These are phyloP conservation scores for Candida glucosophila DNA, from an alignment of 1,139 yeast species.

Conservation along the genomic window DNA sequence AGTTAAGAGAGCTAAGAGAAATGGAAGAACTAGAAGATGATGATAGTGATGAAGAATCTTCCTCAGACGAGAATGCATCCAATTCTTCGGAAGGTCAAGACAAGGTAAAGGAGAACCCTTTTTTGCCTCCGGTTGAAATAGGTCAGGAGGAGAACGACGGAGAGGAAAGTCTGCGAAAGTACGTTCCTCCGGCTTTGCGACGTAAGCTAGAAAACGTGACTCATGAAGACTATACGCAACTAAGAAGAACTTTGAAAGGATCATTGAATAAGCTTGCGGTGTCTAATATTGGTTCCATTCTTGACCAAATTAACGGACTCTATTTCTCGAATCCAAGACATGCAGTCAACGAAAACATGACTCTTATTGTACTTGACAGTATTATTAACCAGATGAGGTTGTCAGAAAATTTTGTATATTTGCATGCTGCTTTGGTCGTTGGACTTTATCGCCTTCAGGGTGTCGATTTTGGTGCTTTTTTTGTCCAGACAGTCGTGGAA, in stretches of 20 bases:
- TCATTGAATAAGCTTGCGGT: slow-evolving; percentile 82
- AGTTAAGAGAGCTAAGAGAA: slow-evolving; percentile 1
- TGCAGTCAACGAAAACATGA: slow-evolving; percentile 60
- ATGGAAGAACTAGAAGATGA: slow-evolving; percentile 14
- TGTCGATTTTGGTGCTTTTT: slow-evolving; percentile 82
- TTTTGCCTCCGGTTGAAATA: slow-evolving; percentile 57
- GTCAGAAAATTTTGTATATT: slow-evolving; percentile 68
- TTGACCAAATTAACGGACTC: slow-evolving; percentile 56
- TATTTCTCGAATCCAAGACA: slow-evolving; percentile 69
- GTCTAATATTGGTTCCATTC: slow-evolving; percentile 64
- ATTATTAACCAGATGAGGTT: slow-evolving; percentile 57
- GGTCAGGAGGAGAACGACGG: slow-evolving; percentile 5
- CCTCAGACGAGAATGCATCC: slow-evolving; percentile 26
- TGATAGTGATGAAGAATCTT: slow-evolving; percentile 22
- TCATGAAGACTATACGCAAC: slow-evolving; percentile 40
- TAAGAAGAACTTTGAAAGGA: slow-evolving; percentile 64
- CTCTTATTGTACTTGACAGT: slow-evolving; percentile 56
- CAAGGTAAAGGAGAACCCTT: slow-evolving; percentile 85
- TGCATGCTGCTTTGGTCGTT: slow-evolving; percentile 71
- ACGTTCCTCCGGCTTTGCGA: slow-evolving; percentile 82
- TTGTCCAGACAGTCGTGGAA: slow-evolving; percentile 73
- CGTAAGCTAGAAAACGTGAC: slow-evolving; percentile 25
- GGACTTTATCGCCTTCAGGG: slow-evolving; percentile 78
- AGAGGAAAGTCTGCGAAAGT: slow-evolving; percentile 28
- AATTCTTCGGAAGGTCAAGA: slow-evolving; percentile 11